phyloP scores from a whole-genome alignment of 805 yeast species.

The Starmerella stigmatis region DNA sequence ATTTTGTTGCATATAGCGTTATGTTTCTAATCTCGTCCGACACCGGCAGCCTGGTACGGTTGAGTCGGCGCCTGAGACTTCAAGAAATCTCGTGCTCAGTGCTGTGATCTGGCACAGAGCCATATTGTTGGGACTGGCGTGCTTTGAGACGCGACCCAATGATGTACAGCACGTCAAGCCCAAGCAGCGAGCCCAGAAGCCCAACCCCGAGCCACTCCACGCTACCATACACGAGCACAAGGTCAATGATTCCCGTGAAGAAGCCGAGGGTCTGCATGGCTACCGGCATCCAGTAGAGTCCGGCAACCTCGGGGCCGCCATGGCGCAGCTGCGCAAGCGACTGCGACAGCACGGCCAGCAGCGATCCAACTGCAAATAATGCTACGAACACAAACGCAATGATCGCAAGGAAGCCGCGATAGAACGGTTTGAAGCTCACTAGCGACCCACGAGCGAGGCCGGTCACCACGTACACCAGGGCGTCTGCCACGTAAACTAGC shows the following conservation, averaged over 20 bases:
- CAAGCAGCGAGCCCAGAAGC: constrained; percentile 4
- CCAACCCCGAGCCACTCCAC: constrained; percentile 21
- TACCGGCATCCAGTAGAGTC: constrained; percentile 21
- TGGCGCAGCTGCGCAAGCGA: constrained; percentile 4
- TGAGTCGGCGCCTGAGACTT: too few species aligned
- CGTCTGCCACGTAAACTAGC: neutral
- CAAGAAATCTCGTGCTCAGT: neutral
- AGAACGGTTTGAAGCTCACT: constrained; percentile 5
- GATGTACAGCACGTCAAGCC: constrained; percentile 2
- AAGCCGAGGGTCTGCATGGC: constrained; percentile 23
- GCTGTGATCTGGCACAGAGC: constrained; percentile 7
- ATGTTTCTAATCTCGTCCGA: too few species aligned
- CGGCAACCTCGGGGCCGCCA: constrained; percentile 13
- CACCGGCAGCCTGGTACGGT: too few species aligned
- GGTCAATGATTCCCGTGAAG: constrained; percentile 14
- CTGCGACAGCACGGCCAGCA: constrained; percentile 1
- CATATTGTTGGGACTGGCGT: constrained; percentile 6
- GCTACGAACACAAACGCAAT: neutral
- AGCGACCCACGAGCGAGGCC: neutral
- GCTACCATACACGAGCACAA: constrained; percentile 16
- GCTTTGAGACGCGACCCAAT: neutral
- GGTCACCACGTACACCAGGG: neutral
- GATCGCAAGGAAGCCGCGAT: constrained; percentile 4
- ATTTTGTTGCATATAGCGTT: too few species aligned
- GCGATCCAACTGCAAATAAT: neutral